Evolutionary conservation across 1,284 basidiomycete species (phyloP), one percentile per base, ranked within the genome.

Genomic region (Gastroboletus turbinatus): DNA sequence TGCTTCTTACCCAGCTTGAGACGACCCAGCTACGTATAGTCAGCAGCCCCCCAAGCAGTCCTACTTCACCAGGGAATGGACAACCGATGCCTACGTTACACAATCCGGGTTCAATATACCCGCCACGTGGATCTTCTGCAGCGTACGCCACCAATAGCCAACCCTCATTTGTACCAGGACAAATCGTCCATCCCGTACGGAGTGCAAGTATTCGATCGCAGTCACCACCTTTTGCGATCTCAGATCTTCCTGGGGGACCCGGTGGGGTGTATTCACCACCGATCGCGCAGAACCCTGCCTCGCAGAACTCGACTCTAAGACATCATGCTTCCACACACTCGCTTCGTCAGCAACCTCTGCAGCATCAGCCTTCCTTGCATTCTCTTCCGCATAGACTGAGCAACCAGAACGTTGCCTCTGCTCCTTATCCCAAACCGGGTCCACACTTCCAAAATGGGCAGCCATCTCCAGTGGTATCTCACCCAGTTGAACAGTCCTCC

Each of bases 151-250:
- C 46, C 30, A 50, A 56, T 49, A 51, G 52, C 23, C 60, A 59
- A 46, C 70, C 73, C 29, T 65, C 71, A 46, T 73, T 74, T 54
- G 63, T 56, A 48, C 74, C 76, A 36, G 75, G 75, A 44, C 74
- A 74, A 58, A 66, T 75, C n/a, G 38, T 71, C 21, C 74, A 74
- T 27, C 78, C 79, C 33, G 60, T 70, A 14, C 75, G 82, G 59
- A 78, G 75, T 60, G 68, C 77, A 10, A 81, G 79, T 56, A 70
- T 74, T 60, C 55, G 66, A 49, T 55, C 66, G 6, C 67, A 60
- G 39, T 65, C 61, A 13, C 63, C 61, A 5, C 63, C 63, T 59
- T 60, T 57, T 30, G 53, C 52, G 27, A 43, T 43, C 19, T 55
- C 59, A 2, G 60, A 61, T 19, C 50, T 52, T 54, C 40, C 69